Percentiles rank a stretch among this genome's conserved stretches.
Conservation (phyloP, 1,284 basidiomycete species). For the Heterobasidion irregulare region DNA sequence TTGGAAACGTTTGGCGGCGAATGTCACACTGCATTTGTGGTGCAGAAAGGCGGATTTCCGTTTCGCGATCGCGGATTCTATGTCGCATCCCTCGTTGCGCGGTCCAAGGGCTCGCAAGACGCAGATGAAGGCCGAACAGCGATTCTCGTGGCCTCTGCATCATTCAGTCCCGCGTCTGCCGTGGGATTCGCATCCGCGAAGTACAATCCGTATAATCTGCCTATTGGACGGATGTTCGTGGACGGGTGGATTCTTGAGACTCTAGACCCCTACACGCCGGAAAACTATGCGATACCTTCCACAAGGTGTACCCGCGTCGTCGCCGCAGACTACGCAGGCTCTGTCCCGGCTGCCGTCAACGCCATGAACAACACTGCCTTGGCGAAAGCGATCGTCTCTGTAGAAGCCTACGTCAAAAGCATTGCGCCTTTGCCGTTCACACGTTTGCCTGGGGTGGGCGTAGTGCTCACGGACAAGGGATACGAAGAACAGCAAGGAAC, state of each 20-base stretch:
- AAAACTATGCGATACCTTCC: slow-evolving; percentile 93
- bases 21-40: slow-evolving; percentile 61
- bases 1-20: slow-evolving; percentile 82
- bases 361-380: slow-evolving; percentile 79
- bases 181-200: slow-evolving; percentile 52
- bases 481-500: slow-evolving; percentile 32
- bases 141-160: slow-evolving; percentile 72
- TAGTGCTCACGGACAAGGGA: slow-evolving; percentile 43
- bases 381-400: slow-evolving; percentile 57
- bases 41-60: slow-evolving; percentile 76
- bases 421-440: slow-evolving; percentile 55
- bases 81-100: slow-evolving; percentile 69
- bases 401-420: slow-evolving; percentile 66
- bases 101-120: slow-evolving; percentile 25
- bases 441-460: slow-evolving; percentile 54
- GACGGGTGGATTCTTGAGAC: slow-evolving; percentile 98
- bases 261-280: slow-evolving; percentile 92
- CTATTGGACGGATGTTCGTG: slow-evolving; percentile 77
- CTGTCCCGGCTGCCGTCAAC: slow-evolving; percentile 82
- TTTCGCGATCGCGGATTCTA: slow-evolving; percentile 89
- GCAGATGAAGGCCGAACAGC: slow-evolving; percentile 34
- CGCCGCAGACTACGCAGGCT: slow-evolving; percentile 85
- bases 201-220: slow-evolving; percentile 73
- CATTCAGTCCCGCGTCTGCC: slow-evolving; percentile 60
- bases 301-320: slow-evolving; percentile 86